Conservation (phyloP, 2,329 filamentous ascomycete genomes). For the Nothophoma quercina region DNA sequence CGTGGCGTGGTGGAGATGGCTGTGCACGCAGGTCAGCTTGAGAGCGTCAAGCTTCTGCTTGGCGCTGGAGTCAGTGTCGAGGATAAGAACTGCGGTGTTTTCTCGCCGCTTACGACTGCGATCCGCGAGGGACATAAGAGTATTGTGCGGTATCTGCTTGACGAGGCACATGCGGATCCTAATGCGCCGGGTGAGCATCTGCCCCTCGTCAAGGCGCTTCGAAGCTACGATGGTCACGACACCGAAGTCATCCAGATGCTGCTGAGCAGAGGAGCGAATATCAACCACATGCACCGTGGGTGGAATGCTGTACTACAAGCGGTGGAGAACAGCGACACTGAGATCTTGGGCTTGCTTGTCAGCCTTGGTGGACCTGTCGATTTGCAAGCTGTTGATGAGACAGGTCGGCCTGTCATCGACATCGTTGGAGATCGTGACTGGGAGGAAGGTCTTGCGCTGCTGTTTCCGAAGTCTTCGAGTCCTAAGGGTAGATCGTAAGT, state of each 20-base stretch:
- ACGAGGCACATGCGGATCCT: constrained; percentile 68
- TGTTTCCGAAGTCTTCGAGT: constrained; percentile 39
- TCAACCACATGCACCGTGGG: constrained; percentile 63
- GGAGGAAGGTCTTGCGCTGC: constrained; percentile 45
- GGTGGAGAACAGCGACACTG: constrained; percentile 46
- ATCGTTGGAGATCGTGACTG: constrained; percentile 45
- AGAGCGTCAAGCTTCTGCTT: constrained; percentile 71
- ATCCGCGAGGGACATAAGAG: constrained; percentile 69
- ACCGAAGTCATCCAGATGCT: constrained; percentile 69
- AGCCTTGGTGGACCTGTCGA: constrained; percentile 45
- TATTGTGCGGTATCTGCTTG: constrained; percentile 68
- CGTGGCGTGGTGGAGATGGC: constrained; percentile 74
- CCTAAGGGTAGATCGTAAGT: too few species aligned
- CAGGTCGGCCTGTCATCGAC: constrained; percentile 40
- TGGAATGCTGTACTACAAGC: constrained; percentile 48
- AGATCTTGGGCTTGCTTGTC: constrained; percentile 42
- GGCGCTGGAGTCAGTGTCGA: constrained; percentile 71
- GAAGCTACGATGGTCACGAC: constrained; percentile 66
- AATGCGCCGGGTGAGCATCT: constrained; percentile 75
- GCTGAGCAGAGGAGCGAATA: constrained; percentile 69
- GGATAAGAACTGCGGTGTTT: constrained; percentile 76
- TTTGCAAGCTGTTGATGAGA: constrained; percentile 40
- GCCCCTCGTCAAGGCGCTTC: constrained; percentile 73
- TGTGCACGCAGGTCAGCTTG: constrained; percentile 71
- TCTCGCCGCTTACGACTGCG: constrained; percentile 72